Evolutionary conservation across 2,329 filamentous ascomycete species (phyloP), one percentile per base, ranked within the genome.

Genomic region (Colletotrichum sp.): DNA sequence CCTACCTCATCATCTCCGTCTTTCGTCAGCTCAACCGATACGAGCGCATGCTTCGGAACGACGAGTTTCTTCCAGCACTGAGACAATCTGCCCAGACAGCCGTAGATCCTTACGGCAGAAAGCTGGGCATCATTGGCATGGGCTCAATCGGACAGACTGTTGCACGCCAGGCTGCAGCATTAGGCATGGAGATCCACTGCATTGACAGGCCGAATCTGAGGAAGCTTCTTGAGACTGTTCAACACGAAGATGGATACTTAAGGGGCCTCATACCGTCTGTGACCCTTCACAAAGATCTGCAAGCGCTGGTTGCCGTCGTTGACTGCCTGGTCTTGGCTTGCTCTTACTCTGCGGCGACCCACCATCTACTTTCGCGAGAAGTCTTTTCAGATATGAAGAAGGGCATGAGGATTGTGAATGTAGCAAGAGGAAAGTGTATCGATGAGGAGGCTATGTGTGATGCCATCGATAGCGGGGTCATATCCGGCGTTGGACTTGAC

Each of bases 401-500:
- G n/a, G 78, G 78, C 2, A 65, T 79, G 8, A 67, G 78, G 6
- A 67, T 79, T 14, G 75, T 79, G 32, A 79, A 79, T 16, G 72
- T 79, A 3, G 78, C 78, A 2, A 76, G 78, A 39, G 78, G 78
- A 12, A 78, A 70, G 36, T 79, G 78, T 68, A 68, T 79, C 4
- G 78, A 79, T 30, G 78, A 79, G 34, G 78, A 79, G 2, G 78
- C 78, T 1, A 24, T 79, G 24, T 48, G 78, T 10, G 75, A 79
- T 24, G 78, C 77, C 13, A 67, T 79, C 4, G 78, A 77, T 6
- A 59, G 16, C 24, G 78, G 78, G 3, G 65, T 34, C 2, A 67
- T 79, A 1, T 57, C 78, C 3, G 65, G 77, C 2, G 78, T 74
- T 4, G 78, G 78, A 2, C 68, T 79, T 14, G 78, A 79, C 63